Percentiles rank a stretch among this genome's conserved stretches.
These are phyloP conservation scores for Saccharomycopsis hybrid DNA, from an alignment of 1,139 yeast species.

Conservation along the genomic window DNA sequence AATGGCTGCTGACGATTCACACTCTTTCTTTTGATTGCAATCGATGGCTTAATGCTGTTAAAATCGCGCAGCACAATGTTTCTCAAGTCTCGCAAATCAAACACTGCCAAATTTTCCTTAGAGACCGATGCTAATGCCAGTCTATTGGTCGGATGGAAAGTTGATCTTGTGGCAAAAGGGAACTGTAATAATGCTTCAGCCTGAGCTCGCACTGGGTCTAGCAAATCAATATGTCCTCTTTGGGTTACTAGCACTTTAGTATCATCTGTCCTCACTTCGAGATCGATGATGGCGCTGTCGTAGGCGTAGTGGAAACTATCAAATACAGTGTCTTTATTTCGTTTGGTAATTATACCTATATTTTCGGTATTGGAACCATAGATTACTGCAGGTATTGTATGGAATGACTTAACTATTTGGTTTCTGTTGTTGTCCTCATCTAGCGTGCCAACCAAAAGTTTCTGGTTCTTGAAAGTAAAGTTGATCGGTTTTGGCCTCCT, in stretches of 20 bases:
- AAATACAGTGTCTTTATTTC: neutral
- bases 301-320: neutral
- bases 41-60: neutral
- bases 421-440: neutral
- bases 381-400: neutral
- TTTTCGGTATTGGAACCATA: neutral
- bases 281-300: slow-evolving; percentile 3
- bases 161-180: slow-evolving; percentile 1
- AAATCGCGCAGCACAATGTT: neutral
- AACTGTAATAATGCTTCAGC: neutral
- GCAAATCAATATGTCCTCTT: slow-evolving; percentile 1
- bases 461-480: no score
- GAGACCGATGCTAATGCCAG: slow-evolving; percentile 2
- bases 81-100: slow-evolving; percentile 4
- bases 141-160: neutral
- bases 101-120: slow-evolving; percentile 5
- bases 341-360: neutral
- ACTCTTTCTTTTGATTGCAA: no score
- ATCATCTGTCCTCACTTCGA: slow-evolving; percentile 4
- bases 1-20: neutral
- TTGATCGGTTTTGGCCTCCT: no score
- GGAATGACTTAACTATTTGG: neutral
- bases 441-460: neutral
- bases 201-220: neutral
- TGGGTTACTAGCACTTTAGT: neutral